phyloP scores from a whole-genome alignment of 306 rosid species.

The Lathyrus aphaca region DNA sequence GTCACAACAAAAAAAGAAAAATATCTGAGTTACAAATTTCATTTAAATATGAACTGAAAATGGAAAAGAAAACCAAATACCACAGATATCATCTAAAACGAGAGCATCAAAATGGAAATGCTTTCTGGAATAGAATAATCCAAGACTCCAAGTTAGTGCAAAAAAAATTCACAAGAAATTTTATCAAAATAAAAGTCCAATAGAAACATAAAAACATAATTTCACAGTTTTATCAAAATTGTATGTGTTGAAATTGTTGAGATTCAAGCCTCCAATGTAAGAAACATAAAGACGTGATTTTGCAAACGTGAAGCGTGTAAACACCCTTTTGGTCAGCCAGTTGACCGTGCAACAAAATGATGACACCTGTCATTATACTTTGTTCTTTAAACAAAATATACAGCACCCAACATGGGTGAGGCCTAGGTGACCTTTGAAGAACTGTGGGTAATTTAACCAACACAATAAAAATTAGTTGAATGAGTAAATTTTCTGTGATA shows the following conservation, averaged over 20 bases:
- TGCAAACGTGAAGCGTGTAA: not conserved
- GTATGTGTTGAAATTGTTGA: not conserved
- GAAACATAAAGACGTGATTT: not conserved
- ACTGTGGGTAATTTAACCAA: no score
- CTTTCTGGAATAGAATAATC: no score
- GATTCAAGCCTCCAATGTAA: not conserved
- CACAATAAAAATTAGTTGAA: no score
- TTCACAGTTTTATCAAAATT: not conserved
- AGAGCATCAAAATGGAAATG: no score
- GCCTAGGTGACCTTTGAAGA: no score
- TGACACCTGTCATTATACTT: not conserved
- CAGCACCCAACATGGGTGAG: no score
- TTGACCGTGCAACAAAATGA: not conserved
- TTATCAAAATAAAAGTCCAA: not conserved
- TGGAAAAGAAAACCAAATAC: no score
- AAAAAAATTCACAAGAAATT: not conserved
- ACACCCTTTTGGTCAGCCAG: not conserved
- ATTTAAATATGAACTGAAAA: no score
- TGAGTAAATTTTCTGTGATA: no score
- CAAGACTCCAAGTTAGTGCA: not conserved
- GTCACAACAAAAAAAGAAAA: not conserved
- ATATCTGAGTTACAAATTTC: no score
- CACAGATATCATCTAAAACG: no score
- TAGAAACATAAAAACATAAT: not conserved
- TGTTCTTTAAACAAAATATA: not conserved